These are phyloP conservation scores for Cryphonectria parasitica DNA, from an alignment of 2,329 filamentous ascomycete species.

Conservation along the genomic window DNA sequence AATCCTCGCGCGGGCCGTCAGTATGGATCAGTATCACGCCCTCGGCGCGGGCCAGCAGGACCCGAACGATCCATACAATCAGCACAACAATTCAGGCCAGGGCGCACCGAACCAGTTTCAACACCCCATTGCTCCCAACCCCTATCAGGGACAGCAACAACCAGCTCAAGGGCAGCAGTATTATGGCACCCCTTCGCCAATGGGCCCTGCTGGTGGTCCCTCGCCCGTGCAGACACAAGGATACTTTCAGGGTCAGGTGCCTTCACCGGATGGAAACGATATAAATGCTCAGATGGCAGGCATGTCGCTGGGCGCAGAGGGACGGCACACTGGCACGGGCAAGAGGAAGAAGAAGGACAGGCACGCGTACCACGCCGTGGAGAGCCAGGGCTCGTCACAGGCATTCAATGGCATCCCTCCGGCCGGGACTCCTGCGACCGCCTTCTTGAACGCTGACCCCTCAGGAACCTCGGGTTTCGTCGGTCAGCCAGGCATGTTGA, in stretches of 20 bases:
- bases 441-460: conserved; percentile 62
- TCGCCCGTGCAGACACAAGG: conserved; percentile 36
- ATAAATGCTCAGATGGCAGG: conserved; percentile 77
- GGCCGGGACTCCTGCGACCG: conserved; percentile 56
- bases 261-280: conserved; percentile 40
- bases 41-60: conserved; percentile 56
- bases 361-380: conserved; percentile 88
- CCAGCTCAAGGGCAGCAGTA: conserved; percentile 44
- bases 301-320: conserved; percentile 66
- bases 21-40: conserved; percentile 54
- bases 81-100: conserved; percentile 43
- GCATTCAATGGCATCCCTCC: conserved; percentile 71
- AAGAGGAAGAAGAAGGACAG: conserved; percentile 91
- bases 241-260: conserved; percentile 37
- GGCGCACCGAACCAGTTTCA: conserved; percentile 50
- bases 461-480: conserved; percentile 50
- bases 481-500: conserved; percentile 43
- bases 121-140: conserved; percentile 56
- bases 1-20: conserved; percentile 13
- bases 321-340: conserved; percentile 52
- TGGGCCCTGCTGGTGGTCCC: conserved; percentile 38
- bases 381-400: conserved; percentile 70
- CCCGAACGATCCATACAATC: conserved; percentile 52
- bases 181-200: conserved; percentile 40
- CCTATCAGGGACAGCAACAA: conserved; percentile 53